Percentiles rank a stretch among this genome's conserved stretches.
These are phyloP conservation scores for Geotrichum histeridarum DNA, from an alignment of 1,139 yeast genomes.

Conservation along the genomic window DNA sequence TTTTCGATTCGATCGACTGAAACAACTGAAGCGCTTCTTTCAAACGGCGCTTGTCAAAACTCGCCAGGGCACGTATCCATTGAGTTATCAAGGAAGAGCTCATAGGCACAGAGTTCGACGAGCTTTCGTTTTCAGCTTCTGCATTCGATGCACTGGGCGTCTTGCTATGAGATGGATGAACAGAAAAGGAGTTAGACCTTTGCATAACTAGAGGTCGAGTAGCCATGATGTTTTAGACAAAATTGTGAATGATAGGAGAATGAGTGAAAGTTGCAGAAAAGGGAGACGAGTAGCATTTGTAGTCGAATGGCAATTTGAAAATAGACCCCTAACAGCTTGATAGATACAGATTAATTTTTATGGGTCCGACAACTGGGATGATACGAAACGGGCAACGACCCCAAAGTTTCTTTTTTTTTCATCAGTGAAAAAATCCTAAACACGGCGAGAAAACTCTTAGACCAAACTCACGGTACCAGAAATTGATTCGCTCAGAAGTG, in stretches of 20 bases:
- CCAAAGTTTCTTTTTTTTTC: too few species aligned
- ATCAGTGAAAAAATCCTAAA: too few species aligned
- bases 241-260: neutral
- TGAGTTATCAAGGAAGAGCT: slow-evolving; percentile 10
- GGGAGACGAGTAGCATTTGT: too few species aligned
- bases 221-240: neutral
- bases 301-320: neutral
- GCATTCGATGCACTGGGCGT: neutral
- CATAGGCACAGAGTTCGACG: neutral
- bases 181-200: neutral
- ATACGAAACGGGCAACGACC: too few species aligned
- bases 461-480: too few species aligned
- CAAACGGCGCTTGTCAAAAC: slow-evolving; percentile 13
- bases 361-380: too few species aligned
- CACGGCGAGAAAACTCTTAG: too few species aligned
- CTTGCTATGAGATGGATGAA: neutral
- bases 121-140: neutral
- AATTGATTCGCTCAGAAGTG: too few species aligned
- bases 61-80: slow-evolving; percentile 18
- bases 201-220: neutral
- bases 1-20: slow-evolving; percentile 8
- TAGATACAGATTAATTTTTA: too few species aligned
- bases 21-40: slow-evolving; percentile 14
- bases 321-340: too few species aligned
- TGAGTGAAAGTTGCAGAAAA: too few species aligned